A percentile compares a stretch with the other conserved stretches of the same genome.
phyloP scores from a whole-genome alignment of 2,329 filamentous ascomycete genomes.

The Emmonsia crescens region DNA sequence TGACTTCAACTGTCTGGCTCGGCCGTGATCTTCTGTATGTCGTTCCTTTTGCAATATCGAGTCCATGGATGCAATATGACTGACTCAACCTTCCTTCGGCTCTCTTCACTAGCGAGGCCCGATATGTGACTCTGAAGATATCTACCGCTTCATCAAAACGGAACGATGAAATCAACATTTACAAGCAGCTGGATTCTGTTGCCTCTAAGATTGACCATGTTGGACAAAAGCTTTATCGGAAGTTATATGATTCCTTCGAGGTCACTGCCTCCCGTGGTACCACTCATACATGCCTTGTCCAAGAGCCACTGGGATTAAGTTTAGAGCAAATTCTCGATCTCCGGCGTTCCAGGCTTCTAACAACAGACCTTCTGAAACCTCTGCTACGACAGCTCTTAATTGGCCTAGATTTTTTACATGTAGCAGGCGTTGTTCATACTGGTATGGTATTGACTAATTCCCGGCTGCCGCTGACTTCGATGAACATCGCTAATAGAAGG shows the following conservation, averaged over 20 bases:
- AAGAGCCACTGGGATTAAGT: constrained; percentile 10
- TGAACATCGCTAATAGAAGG: too few relatives aligned
- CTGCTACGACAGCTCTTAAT: constrained; percentile 7
- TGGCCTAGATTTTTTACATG: too few relatives aligned
- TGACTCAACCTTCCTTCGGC: not conserved
- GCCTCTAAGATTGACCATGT: constrained; percentile 1
- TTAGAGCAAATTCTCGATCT: constrained; percentile 9
- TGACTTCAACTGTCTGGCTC: constrained; percentile 17
- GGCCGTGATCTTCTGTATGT: constrained; percentile 12
- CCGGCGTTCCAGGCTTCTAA: not conserved
- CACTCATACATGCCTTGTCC: constrained; percentile 11
- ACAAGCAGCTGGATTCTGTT: constrained; percentile 6
- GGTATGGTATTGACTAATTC: too few relatives aligned
- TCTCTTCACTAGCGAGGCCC: too few relatives aligned
- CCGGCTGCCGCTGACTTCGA: too few relatives aligned
- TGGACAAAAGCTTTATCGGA: constrained; percentile 7
- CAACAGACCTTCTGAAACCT: constrained; percentile 7
- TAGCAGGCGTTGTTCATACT: too few relatives aligned
- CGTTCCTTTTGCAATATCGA: not conserved
- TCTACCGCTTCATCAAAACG: constrained; percentile 2
- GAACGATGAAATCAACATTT: constrained; percentile 6
- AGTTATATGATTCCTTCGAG: constrained; percentile 11
- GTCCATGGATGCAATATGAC: not conserved
- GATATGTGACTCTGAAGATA: not conserved
- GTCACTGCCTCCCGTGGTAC: constrained; percentile 6